A percentile compares a stretch with the other conserved stretches of the same genome.
Conservation (phyloP, 345 rosid species). For the Cardamine chenopodiifolia region DNA sequence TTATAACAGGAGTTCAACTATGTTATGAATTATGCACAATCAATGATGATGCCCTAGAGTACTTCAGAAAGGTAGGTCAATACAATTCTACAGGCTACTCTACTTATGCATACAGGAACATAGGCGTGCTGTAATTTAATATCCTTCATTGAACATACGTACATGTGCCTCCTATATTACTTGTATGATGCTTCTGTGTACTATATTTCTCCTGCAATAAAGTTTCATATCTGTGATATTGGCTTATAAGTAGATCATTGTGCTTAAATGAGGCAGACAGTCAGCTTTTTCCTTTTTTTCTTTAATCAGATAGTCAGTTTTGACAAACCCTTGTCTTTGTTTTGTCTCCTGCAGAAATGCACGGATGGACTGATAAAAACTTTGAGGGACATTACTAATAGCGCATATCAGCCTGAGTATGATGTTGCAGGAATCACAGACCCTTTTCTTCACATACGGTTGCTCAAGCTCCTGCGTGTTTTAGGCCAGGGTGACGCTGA, state of each 20-base stretch:
- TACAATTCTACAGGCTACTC: neutral
- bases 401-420: constrained; percentile 97
- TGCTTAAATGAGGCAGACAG: constrained; percentile 1
- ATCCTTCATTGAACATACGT: constrained; percentile 9
- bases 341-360: constrained; percentile 69
- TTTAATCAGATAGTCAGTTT: neutral
- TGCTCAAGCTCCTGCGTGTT: constrained; percentile 83
- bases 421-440: constrained; percentile 97
- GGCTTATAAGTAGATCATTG: constrained; percentile 6
- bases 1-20: constrained; percentile 94
- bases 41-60: constrained; percentile 85
- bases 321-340: constrained; percentile 9
- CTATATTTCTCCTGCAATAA: neutral
- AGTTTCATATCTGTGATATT: constrained; percentile 6
- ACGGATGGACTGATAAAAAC: constrained; percentile 87
- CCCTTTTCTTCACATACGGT: constrained; percentile 96
- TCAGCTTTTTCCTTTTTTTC: neutral
- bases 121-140: neutral
- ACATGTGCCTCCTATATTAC: constrained; percentile 20
- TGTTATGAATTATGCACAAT: constrained; percentile 88
- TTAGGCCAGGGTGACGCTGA: constrained; percentile 96
- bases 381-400: constrained; percentile 81
- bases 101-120: constrained; percentile 7
- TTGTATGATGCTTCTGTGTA: constrained; percentile 17
- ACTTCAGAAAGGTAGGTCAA: constrained; percentile 77